Evolutionary conservation across 169 alveolate species (phyloP).

Genomic region (Fabrea salina): DNA sequence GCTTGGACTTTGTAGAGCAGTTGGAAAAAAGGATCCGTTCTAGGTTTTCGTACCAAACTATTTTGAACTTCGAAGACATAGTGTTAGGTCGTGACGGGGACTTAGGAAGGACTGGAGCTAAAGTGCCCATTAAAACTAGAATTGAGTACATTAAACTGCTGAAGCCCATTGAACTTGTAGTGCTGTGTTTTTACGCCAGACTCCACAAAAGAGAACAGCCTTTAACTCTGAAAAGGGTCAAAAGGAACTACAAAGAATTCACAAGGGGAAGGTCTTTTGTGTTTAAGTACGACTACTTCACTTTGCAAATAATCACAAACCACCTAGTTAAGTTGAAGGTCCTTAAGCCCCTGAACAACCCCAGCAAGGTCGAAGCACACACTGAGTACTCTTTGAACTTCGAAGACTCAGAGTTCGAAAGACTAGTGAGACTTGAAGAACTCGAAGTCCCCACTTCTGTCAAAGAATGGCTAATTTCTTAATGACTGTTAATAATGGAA

Average conservation of each 20-base stretch:
- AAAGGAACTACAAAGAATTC: neutral
- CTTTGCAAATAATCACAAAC: neutral
- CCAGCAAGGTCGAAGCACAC: neutral
- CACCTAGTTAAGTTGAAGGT: neutral
- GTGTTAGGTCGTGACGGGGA: neutral
- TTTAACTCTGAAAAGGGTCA: neutral
- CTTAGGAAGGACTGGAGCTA: neutral
- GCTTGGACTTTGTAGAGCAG: constrained; percentile 10
- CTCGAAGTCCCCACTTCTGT: constrained; percentile 13
- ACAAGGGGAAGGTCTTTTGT: neutral
- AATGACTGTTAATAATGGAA: too few relatives aligned
- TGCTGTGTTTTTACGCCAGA: neutral
- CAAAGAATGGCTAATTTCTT: constrained; percentile 12
- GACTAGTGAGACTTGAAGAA: neutral
- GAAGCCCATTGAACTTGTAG: constrained; percentile 1
- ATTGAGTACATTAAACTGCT: neutral
- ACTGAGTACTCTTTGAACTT: neutral
- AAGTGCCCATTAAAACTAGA: neutral
- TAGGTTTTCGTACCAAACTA: constrained; percentile 12
- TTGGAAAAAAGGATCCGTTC: constrained; percentile 20
- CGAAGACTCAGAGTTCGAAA: neutral
- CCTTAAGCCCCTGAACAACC: neutral
- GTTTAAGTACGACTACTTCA: neutral
- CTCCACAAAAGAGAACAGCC: neutral
- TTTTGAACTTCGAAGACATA: neutral